These are phyloP conservation scores for Monosporascus sp. DNA, from an alignment of 2,329 filamentous ascomycete genomes.

Conservation along the genomic window DNA sequence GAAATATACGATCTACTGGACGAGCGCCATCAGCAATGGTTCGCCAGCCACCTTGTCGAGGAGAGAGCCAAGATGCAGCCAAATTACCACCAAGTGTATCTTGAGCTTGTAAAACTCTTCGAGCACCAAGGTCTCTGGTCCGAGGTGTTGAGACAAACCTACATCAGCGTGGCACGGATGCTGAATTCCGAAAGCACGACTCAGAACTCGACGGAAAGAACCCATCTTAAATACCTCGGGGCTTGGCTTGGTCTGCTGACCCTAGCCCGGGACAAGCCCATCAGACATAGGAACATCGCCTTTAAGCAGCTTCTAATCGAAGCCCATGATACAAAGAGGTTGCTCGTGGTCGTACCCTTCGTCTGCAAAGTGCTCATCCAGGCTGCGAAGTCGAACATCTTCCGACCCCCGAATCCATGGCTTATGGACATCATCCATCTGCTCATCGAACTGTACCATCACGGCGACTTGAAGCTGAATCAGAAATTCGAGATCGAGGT, in stretches of 20 bases:
- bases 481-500: conserved; percentile 99
- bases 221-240: conserved; percentile 87
- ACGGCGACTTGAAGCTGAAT: conserved; percentile 89
- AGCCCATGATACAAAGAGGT: conserved; percentile 84
- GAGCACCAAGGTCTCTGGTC: conserved; percentile 74
- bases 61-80: conserved; percentile 95
- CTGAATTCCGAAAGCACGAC: conserved; percentile 86
- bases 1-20: conserved; percentile 77
- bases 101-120: conserved; percentile 81
- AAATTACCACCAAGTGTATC: conserved; percentile 90
- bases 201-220: conserved; percentile 76
- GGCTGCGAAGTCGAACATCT: conserved; percentile 78
- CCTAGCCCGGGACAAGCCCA: conserved; percentile 87
- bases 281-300: conserved; percentile 93
- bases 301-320: conserved; percentile 95
- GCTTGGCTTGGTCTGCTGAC: conserved; percentile 92
- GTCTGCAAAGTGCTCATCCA: conserved; percentile 93
- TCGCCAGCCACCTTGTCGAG: conserved; percentile 89
- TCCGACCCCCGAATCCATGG: conserved; percentile 95
- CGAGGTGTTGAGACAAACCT: conserved; percentile 91
- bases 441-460: conserved; percentile 88
- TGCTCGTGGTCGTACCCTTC: conserved; percentile 92
- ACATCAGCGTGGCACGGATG: conserved; percentile 76
- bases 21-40: conserved; percentile 87
- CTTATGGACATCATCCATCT: conserved; percentile 91